These are phyloP conservation scores for Neurospora intermedia DNA, from an alignment of 495 filamentous ascomycete species.

Conservation along the genomic window DNA sequence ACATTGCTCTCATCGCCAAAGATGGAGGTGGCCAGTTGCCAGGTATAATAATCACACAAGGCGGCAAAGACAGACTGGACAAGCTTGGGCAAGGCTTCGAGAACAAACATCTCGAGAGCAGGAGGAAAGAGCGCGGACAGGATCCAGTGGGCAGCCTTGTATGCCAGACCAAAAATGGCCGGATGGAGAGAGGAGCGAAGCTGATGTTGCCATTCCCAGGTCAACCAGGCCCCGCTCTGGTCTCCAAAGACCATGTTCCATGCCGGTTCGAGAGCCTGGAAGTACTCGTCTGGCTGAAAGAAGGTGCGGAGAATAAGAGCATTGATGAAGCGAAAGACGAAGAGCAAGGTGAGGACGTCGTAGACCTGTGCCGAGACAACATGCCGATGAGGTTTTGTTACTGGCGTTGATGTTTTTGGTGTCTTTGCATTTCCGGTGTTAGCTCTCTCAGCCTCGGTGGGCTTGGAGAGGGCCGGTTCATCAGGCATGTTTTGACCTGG, in stretches of 20 bases:
- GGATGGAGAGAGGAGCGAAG: constrained; percentile 92
- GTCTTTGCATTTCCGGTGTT: neutral
- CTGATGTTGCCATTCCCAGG: constrained; percentile 95
- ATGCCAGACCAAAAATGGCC: constrained; percentile 67
- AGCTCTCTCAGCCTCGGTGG: neutral
- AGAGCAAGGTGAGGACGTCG: constrained; percentile 52
- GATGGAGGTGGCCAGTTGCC: constrained; percentile 63
- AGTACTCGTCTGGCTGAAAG: constrained; percentile 99
- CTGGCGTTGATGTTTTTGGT: neutral
- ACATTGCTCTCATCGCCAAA: constrained; percentile 56
- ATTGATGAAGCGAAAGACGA: constrained; percentile 75
- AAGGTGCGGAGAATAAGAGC: constrained; percentile 81
- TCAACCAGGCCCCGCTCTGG: constrained; percentile 78
- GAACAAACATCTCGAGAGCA: constrained; percentile 45
- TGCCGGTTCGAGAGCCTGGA: constrained; percentile 89
- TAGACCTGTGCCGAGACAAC: constrained; percentile 20
- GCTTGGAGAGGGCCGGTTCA: neutral
- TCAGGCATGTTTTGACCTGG: neutral
- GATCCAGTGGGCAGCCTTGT: constrained; percentile 48
- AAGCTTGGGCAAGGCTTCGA: constrained; percentile 63
- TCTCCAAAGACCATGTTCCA: constrained; percentile 80
- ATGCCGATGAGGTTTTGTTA: constrained; percentile 13
- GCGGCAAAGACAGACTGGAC: constrained; percentile 71
- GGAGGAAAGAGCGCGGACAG: constrained; percentile 28
- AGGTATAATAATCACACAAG: constrained; percentile 77